phyloP scores from a whole-genome alignment of 192 early-diverging fungal species.

The Dissophora ornata region DNA sequence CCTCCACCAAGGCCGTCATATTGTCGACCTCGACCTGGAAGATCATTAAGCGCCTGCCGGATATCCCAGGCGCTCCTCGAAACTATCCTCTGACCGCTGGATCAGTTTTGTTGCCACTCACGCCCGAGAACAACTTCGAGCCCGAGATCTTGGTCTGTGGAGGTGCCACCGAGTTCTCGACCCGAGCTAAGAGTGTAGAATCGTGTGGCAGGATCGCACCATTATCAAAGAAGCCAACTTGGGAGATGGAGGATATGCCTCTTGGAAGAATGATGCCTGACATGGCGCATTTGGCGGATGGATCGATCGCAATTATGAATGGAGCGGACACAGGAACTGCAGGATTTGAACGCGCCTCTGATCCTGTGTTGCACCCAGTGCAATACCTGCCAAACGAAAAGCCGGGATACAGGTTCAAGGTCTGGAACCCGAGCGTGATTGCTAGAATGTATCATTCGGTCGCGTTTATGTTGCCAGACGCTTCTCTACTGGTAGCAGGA shows the following conservation, averaged over 20 bases:
- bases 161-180: conserved; percentile 39
- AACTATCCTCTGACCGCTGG: conserved; percentile 67
- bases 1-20: conserved; percentile 59
- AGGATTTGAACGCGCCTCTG: conserved; percentile 48
- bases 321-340: conserved; percentile 49
- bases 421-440: conserved; percentile 53
- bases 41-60: conserved; percentile 56
- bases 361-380: conserved; percentile 48
- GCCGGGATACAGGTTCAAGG: conserved; percentile 20
- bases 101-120: conserved; percentile 53
- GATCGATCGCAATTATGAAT: conserved; percentile 44
- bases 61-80: conserved; percentile 58
- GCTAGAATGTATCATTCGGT: conserved; percentile 60
- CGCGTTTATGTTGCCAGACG: conserved; percentile 50
- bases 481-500: conserved; percentile 49
- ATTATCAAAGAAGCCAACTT: conserved; percentile 30
- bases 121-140: conserved; percentile 42
- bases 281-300: conserved; percentile 47
- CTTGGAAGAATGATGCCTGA: conserved; percentile 55
- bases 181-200: conserved; percentile 32
- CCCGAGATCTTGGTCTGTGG: conserved; percentile 57
- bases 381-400: conserved; percentile 45
- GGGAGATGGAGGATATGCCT: conserved; percentile 56
- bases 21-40: conserved; percentile 55
- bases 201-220: conserved; percentile 56